These are phyloP conservation scores for Secale cereale DNA, from an alignment of 176 grass and related monocot species.

Conservation along the genomic window DNA sequence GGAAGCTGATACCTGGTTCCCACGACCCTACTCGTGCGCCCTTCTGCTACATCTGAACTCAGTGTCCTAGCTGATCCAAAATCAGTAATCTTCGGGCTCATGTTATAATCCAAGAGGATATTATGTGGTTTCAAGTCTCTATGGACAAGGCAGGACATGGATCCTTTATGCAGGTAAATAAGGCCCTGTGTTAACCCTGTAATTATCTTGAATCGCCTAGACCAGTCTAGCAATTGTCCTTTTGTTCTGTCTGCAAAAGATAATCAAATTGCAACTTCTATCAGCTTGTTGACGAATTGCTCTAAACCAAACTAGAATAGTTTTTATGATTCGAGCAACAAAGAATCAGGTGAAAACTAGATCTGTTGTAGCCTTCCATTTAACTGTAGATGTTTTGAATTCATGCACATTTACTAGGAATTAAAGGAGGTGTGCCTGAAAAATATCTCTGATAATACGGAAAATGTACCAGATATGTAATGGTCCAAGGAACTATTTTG, in stretches of 20 bases:
- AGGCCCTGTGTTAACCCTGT: constrained; percentile 38
- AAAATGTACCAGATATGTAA: constrained; percentile 24
- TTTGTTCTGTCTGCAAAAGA: constrained; percentile 5
- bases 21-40: constrained; percentile 29
- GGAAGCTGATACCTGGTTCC: constrained; percentile 35
- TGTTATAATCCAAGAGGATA: constrained; percentile 36
- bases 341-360: not conserved
- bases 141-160: not conserved
- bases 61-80: constrained; percentile 37
- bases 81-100: constrained; percentile 39
- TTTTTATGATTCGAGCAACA: not conserved
- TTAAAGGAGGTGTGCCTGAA: not conserved
- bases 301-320: constrained; percentile 8
- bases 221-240: constrained; percentile 1
- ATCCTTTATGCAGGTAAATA: constrained; percentile 48
- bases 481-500: not conserved
- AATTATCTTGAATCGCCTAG: constrained; percentile 39
- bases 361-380: not conserved
- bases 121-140: constrained; percentile 38
- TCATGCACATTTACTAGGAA: not conserved
- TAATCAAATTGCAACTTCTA: not conserved
- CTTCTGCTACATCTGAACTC: constrained; percentile 34
- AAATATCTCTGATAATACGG: not conserved
- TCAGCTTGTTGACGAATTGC: not conserved
- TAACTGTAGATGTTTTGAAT: not conserved